These are phyloP conservation scores for Fusarium sp. DNA, from an alignment of 2,329 filamentous ascomycete genomes.

Conservation along the genomic window DNA sequence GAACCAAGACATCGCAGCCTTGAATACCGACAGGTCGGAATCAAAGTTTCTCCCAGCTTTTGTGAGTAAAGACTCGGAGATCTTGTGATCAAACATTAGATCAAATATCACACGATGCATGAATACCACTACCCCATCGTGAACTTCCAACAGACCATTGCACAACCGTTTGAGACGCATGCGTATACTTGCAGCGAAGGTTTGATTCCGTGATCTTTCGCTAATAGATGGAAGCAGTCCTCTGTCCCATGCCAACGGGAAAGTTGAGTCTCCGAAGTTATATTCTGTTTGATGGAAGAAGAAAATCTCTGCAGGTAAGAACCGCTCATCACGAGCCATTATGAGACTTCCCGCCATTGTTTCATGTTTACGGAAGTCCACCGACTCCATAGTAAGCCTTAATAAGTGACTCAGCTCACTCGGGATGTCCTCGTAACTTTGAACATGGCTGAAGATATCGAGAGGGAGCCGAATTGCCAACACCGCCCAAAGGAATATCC, in stretches of 20 bases:
- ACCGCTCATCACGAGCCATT: constrained; percentile 2
- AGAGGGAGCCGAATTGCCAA: constrained; percentile 8
- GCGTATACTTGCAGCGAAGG: not conserved
- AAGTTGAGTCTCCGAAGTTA: too few species aligned
- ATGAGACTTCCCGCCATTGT: constrained; percentile 10
- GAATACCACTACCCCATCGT: not conserved
- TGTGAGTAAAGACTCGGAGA: not conserved
- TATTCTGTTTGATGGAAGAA: constrained; percentile 19
- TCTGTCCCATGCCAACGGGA: not conserved
- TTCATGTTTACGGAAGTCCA: constrained; percentile 12
- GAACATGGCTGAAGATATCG: not conserved
- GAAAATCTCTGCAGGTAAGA: not conserved
- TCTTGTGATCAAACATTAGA: not conserved
- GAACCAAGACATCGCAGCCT: constrained; percentile 4
- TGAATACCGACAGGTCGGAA: not conserved
- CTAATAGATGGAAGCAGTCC: not conserved
- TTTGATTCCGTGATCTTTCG: not conserved
- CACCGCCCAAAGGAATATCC: constrained; percentile 44
- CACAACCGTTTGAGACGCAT: not conserved
- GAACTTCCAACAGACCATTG: constrained; percentile 1
- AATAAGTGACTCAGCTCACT: constrained; percentile 23
- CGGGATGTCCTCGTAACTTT: constrained; percentile 2
- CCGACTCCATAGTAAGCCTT: constrained; percentile 7
- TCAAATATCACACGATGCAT: constrained; percentile 6
- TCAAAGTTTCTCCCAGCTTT: not conserved